phyloP scores from a whole-genome alignment of 2,329 filamentous ascomycete genomes.

The Fusarium sp. region DNA sequence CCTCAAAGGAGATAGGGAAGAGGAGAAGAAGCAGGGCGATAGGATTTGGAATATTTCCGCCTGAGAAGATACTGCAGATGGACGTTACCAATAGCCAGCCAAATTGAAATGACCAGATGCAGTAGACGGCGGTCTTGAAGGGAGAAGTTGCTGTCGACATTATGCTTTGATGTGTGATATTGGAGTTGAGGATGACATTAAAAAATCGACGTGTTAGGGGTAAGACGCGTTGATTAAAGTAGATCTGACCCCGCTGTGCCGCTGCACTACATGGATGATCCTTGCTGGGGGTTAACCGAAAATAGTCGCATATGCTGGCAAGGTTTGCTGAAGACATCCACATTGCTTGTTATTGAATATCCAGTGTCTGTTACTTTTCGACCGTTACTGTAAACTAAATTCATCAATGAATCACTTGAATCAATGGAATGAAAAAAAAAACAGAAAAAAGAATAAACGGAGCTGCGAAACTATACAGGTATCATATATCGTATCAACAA shows the following conservation, averaged over 20 bases:
- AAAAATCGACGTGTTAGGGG: not conserved
- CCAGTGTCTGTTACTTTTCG: too few relatives aligned
- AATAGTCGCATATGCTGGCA: slow-evolving; percentile 1
- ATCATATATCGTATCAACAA: too few relatives aligned
- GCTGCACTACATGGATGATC: slow-evolving; percentile 26
- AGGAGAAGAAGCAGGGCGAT: slow-evolving; percentile 4
- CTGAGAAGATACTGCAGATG: not conserved
- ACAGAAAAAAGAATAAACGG: too few relatives aligned
- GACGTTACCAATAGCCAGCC: slow-evolving; percentile 1
- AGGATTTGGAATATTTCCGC: not conserved
- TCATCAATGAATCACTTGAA: too few relatives aligned
- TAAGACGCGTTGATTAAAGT: slow-evolving; percentile 17
- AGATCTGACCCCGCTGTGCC: slow-evolving; percentile 2
- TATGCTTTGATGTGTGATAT: not conserved
- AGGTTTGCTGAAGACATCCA: not conserved
- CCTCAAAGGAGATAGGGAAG: slow-evolving; percentile 24
- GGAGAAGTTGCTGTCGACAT: slow-evolving; percentile 12
- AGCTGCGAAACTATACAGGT: too few relatives aligned
- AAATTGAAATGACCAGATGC: slow-evolving; percentile 30
- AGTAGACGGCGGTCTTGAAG: slow-evolving; percentile 6
- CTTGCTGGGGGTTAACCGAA: slow-evolving; percentile 17
- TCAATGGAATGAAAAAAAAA: too few relatives aligned
- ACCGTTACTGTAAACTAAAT: too few relatives aligned
- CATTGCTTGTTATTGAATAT: not conserved
- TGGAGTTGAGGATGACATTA: slow-evolving; percentile 1